Conservation (phyloP, 2,329 filamentous ascomycete genomes). For the Alternaria incomplexa region DNA sequence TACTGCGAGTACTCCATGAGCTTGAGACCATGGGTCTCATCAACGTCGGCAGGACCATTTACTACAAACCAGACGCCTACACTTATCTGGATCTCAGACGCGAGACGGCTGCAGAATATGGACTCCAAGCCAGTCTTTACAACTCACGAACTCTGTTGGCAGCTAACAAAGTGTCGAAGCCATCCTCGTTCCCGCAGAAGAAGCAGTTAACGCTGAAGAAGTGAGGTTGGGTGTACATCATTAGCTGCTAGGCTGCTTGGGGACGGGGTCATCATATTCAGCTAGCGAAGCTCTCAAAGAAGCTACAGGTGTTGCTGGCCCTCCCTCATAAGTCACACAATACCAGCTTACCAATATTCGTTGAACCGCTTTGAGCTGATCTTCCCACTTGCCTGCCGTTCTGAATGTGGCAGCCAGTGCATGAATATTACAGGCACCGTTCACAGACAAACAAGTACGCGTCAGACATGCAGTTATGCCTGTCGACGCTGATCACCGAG, state of each 20-base stretch:
- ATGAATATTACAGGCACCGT: background rate
- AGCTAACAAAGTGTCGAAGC: conserved; percentile 12
- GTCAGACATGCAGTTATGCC: background rate
- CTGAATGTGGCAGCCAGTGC: background rate
- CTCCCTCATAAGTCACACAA: background rate
- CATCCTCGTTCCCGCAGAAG: conserved; percentile 12
- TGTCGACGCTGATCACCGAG: background rate
- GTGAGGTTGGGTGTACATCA: background rate
- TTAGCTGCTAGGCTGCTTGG: background rate
- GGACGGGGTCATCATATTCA: background rate
- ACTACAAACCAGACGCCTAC: conserved; percentile 76
- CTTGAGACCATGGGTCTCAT: conserved; percentile 69
- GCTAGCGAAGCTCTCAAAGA: background rate
- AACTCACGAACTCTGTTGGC: conserved; percentile 48
- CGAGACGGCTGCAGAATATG: conserved; percentile 46
- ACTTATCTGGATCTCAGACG: conserved; percentile 52
- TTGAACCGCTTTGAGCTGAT: background rate
- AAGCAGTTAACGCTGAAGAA: conserved; percentile 13
- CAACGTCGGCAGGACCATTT: conserved; percentile 60
- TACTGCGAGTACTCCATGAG: conserved; percentile 69
- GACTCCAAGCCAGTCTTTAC: conserved; percentile 52
- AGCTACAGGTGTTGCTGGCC: background rate
- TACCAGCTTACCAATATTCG: background rate
- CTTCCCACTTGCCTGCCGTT: background rate
- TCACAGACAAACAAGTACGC: background rate